Evolutionary conservation across 257 asterid genomes (phyloP).

Genomic region (Agastache rugosa): DNA sequence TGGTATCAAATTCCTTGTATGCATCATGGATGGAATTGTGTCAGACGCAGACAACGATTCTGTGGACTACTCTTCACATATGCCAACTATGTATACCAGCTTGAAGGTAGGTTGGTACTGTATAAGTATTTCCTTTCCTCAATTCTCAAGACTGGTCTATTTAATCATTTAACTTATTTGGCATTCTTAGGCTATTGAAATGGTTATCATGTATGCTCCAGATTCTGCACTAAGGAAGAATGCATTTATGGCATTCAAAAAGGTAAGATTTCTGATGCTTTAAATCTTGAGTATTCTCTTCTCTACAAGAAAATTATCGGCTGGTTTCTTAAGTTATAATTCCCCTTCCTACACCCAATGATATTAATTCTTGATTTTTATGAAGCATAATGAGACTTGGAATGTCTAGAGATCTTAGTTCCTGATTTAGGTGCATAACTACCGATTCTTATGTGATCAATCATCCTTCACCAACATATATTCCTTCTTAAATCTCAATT

Average conservation of each 20-base stretch:
- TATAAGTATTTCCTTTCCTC: conserved; percentile 29
- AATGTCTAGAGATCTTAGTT: neutral
- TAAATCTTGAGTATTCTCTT: conserved; percentile 22
- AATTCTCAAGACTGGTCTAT: conserved; percentile 9
- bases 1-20: conserved; percentile 64
- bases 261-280: conserved; percentile 47
- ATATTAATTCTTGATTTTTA: neutral
- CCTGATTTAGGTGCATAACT: conserved; percentile 7
- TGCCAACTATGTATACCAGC: conserved; percentile 61
- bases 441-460: neutral
- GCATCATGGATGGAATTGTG: conserved; percentile 60
- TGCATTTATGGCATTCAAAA: conserved; percentile 68
- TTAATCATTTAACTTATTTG: conserved; percentile 35
- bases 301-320: conserved; percentile 4
- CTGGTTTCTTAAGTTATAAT: conserved; percentile 13
- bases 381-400: conserved; percentile 19
- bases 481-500: neutral
- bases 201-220: conserved; percentile 79
- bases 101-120: conserved; percentile 61
- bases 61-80: conserved; percentile 52
- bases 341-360: neutral
- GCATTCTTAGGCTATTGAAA: conserved; percentile 65
- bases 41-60: conserved; percentile 43
- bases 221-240: conserved; percentile 61
- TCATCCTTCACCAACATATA: neutral